A percentile compares a stretch with the other conserved stretches of the same genome.
These are phyloP conservation scores for Diaporthe velutina DNA, from an alignment of 2,329 filamentous ascomycete species.

Conservation along the genomic window DNA sequence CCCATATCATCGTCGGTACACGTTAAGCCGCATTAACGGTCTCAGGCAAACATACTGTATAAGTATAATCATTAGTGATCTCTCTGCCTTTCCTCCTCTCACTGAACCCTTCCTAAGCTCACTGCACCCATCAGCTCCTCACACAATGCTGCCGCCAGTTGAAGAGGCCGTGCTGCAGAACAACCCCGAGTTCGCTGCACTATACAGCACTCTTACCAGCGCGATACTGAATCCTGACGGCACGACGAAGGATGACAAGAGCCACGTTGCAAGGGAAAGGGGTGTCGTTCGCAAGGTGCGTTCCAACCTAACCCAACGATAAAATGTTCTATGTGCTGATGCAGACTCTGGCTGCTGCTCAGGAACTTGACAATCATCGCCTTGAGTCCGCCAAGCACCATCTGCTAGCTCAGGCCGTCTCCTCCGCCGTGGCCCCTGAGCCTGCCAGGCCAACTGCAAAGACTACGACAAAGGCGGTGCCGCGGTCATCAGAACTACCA, in stretches of 20 bases:
- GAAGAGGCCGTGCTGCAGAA: slow-evolving; percentile 65
- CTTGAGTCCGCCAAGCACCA: slow-evolving; percentile 62
- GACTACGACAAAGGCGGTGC: slow-evolving; percentile 39
- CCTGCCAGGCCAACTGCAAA: slow-evolving; percentile 38
- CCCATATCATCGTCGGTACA: background rate
- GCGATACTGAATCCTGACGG: slow-evolving; percentile 69
- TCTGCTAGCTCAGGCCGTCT: slow-evolving; percentile 65
- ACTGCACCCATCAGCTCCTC: background rate
- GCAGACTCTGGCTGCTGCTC: background rate
- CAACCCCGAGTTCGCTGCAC: slow-evolving; percentile 71
- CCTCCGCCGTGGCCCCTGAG: slow-evolving; percentile 54
- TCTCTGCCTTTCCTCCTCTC: no score
- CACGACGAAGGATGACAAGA: slow-evolving; percentile 66
- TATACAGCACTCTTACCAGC: slow-evolving; percentile 68
- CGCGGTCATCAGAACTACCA: slow-evolving; percentile 48
- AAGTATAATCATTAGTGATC: background rate
- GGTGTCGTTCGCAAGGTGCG: slow-evolving; percentile 62
- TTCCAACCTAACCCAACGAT: slow-evolving; percentile 31
- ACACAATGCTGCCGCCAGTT: slow-evolving; percentile 69
- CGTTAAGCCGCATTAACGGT: background rate
- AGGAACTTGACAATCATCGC: slow-evolving; percentile 66
- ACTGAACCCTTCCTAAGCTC: no score
- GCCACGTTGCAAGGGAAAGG: slow-evolving; percentile 59
- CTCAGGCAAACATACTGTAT: background rate
- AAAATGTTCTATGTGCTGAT: background rate